These are phyloP conservation scores for Glarea lozoyensis DNA, from an alignment of 495 filamentous ascomycete species.

Conservation along the genomic window DNA sequence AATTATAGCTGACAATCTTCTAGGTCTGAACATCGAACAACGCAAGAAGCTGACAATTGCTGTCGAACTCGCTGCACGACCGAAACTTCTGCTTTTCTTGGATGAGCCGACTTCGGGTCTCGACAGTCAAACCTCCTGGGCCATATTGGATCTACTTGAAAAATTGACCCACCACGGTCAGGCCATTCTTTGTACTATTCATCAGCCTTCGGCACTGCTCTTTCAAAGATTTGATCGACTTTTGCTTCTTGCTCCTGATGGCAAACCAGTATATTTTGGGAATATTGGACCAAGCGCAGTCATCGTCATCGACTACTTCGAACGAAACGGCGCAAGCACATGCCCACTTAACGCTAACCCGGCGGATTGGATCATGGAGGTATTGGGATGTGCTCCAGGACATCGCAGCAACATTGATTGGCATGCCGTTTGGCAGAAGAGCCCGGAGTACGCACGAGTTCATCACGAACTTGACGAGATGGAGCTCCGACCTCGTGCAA, in stretches of 20 bases:
- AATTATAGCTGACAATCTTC: too few species aligned
- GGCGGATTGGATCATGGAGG: slow-evolving; percentile 92
- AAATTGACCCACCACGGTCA: slow-evolving; percentile 77
- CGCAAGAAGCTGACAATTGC: slow-evolving; percentile 75
- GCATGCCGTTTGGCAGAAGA: slow-evolving; percentile 76
- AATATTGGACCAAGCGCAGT: slow-evolving; percentile 59
- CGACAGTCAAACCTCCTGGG: slow-evolving; percentile 67
- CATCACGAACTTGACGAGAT: slow-evolving; percentile 58
- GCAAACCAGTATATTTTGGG: slow-evolving; percentile 73
- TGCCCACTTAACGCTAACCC: slow-evolving; percentile 71
- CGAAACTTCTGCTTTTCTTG: slow-evolving; percentile 78
- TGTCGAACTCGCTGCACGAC: slow-evolving; percentile 67
- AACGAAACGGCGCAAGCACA: slow-evolving; percentile 56
- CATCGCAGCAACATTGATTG: slow-evolving; percentile 69
- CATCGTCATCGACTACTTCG: slow-evolving; percentile 57
- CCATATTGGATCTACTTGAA: slow-evolving; percentile 66
- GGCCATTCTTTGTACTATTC: slow-evolving; percentile 86
- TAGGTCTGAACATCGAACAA: slow-evolving; percentile 78
- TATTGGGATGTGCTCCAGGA: slow-evolving; percentile 82
- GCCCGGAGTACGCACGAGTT: slow-evolving; percentile 62
- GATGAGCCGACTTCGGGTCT: slow-evolving; percentile 54
- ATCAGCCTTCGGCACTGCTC: slow-evolving; percentile 84
- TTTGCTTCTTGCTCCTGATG: slow-evolving; percentile 60
- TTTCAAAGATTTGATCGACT: slow-evolving; percentile 88
- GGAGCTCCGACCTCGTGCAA: neutral